These are phyloP conservation scores for Veloboletus limbatus DNA, from an alignment of 1,284 basidiomycete genomes.

Conservation along the genomic window DNA sequence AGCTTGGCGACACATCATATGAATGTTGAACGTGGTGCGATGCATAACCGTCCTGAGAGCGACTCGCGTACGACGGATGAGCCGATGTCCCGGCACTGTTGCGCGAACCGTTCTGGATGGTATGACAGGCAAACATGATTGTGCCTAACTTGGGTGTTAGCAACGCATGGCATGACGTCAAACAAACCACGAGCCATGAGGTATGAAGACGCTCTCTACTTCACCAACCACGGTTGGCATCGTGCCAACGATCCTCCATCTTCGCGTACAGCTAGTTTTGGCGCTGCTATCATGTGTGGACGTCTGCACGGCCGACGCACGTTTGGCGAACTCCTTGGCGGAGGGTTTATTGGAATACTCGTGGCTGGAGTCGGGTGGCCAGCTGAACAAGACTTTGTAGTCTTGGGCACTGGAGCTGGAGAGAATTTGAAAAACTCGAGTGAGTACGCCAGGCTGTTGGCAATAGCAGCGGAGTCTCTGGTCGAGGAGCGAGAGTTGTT, in stretches of 20 bases:
- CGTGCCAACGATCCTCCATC: slow-evolving; percentile 81
- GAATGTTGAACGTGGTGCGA: slow-evolving; percentile 38
- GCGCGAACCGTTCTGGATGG: slow-evolving; percentile 36
- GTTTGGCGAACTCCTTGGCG: slow-evolving; percentile 78
- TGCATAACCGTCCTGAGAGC: slow-evolving; percentile 39
- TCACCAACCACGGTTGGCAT: slow-evolving; percentile 64
- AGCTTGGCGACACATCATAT: slow-evolving; percentile 28
- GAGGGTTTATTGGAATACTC: slow-evolving; percentile 54
- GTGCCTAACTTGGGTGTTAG: slow-evolving; percentile 47
- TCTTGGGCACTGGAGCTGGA: slow-evolving; percentile 46
- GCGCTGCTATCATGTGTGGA: slow-evolving; percentile 60
- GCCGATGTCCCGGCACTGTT: slow-evolving; percentile 17
- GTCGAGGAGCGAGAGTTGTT: slow-evolving; percentile 59
- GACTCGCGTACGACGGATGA: slow-evolving; percentile 28
- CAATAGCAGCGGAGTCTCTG: slow-evolving; percentile 53
- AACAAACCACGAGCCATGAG: slow-evolving; percentile 68
- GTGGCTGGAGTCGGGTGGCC: slow-evolving; percentile 72
- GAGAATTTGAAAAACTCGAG: slow-evolving; percentile 82
- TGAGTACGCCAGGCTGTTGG: slow-evolving; percentile 47
- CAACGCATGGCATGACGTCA: slow-evolving; percentile 37
- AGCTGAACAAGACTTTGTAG: slow-evolving; percentile 72
- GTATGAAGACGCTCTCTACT: slow-evolving; percentile 90
- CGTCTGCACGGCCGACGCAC: slow-evolving; percentile 78
- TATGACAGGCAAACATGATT: slow-evolving; percentile 84
- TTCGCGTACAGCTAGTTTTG: slow-evolving; percentile 90